Conservation (phyloP, 768 basidiomycete species). For the Suillus paluster region DNA sequence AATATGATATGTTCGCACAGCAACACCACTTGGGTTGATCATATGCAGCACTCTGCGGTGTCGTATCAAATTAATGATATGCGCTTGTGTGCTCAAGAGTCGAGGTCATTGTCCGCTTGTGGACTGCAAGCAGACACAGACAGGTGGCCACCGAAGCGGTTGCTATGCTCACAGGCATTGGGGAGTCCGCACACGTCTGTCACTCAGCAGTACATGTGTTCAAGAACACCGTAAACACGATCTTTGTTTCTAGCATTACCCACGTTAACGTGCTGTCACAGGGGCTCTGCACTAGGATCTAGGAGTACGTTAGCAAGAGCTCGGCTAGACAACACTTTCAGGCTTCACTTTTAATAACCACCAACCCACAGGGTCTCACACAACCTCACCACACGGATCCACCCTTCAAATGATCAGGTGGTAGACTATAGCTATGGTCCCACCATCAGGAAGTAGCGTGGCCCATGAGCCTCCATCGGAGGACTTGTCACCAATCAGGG, state of each 20-base stretch:
- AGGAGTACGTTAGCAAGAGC: background rate
- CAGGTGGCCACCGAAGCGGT: too few relatives aligned
- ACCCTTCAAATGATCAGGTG: too few relatives aligned
- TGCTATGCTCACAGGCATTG: background rate
- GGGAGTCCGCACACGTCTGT: background rate
- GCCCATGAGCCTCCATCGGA: background rate
- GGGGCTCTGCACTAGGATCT: background rate
- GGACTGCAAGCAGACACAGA: background rate
- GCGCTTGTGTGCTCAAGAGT: background rate
- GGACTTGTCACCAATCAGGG: background rate
- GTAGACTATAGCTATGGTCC: background rate
- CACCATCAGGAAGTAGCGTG: slow-evolving; percentile 2
- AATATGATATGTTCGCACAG: background rate
- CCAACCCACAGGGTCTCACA: background rate
- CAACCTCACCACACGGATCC: background rate
- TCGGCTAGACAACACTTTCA: background rate
- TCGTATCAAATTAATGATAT: background rate
- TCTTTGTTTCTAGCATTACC: background rate
- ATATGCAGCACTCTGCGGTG: background rate
- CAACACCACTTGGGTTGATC: background rate
- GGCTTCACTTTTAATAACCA: background rate
- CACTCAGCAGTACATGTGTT: background rate
- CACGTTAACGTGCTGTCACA: background rate
- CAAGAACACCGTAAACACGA: background rate
- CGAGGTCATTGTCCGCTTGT: background rate